phyloP scores from a whole-genome alignment of 805 yeast genomes.

The Candida morakotiae region DNA sequence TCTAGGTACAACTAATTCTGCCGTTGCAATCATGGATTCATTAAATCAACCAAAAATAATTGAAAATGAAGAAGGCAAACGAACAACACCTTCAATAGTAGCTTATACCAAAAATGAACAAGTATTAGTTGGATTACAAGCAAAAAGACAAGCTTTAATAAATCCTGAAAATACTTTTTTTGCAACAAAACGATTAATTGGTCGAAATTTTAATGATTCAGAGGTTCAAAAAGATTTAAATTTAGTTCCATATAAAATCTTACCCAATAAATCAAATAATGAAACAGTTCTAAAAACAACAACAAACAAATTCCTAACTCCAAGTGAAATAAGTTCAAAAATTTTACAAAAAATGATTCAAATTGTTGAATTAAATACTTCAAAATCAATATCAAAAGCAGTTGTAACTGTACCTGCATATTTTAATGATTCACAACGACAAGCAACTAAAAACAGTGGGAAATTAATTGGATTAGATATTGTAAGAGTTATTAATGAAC shows the following conservation, averaged over 20 bases:
- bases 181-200: slow-evolving; percentile 80
- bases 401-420: slow-evolving; percentile 85
- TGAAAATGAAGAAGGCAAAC: slow-evolving; percentile 73
- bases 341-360: slow-evolving; percentile 62
- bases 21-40: slow-evolving; percentile 66
- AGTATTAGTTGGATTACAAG: slow-evolving; percentile 61
- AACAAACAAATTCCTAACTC: slow-evolving; percentile 48
- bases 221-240: slow-evolving; percentile 68
- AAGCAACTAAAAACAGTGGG: slow-evolving; percentile 80
- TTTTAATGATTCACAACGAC: slow-evolving; percentile 75
- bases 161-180: slow-evolving; percentile 76
- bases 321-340: slow-evolving; percentile 68
- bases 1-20: slow-evolving; percentile 83
- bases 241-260: slow-evolving; percentile 61
- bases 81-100: slow-evolving; percentile 79
- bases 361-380: slow-evolving; percentile 56
- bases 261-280: slow-evolving; percentile 58
- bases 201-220: slow-evolving; percentile 61
- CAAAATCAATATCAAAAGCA: slow-evolving; percentile 51
- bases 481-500: slow-evolving; percentile 74
- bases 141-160: slow-evolving; percentile 72
- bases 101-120: slow-evolving; percentile 44
- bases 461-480: slow-evolving; percentile 71
- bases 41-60: slow-evolving; percentile 61
- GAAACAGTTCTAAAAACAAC: slow-evolving; percentile 64